These are phyloP conservation scores for Crithidia sp. DNA, from an alignment of 208 protist species.

Conservation along the genomic window DNA sequence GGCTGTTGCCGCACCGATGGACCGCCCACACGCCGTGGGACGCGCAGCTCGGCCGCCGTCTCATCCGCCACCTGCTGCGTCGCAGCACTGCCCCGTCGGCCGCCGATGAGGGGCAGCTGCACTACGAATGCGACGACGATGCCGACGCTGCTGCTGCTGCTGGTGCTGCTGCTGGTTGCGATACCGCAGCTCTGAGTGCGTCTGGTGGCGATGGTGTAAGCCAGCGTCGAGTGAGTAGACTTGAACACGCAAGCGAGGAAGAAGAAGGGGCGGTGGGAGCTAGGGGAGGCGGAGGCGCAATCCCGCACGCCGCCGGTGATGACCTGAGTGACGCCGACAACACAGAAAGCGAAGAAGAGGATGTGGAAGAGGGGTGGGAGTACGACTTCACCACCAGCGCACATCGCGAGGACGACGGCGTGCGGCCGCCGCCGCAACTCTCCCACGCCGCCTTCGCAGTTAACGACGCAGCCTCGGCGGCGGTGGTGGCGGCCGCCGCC, in stretches of 20 bases:
- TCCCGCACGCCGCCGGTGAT: too few species aligned
- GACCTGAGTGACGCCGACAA: neutral
- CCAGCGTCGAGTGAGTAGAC: too few species aligned
- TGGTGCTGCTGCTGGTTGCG: too few species aligned
- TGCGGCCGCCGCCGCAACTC: constrained; percentile 9
- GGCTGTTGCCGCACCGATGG: constrained; percentile 34
- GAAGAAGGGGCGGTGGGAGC: neutral
- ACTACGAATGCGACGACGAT: constrained; percentile 28
- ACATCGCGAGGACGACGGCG: constrained; percentile 29
- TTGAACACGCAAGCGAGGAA: neutral
- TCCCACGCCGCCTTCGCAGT: neutral
- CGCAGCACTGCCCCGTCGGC: constrained; percentile 5
- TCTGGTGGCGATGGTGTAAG: too few species aligned
- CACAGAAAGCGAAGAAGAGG: neutral
- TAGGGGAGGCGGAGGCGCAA: neutral
- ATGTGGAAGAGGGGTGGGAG: constrained; percentile 7
- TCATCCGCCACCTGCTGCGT: constrained; percentile 25
- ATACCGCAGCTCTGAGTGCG: too few species aligned
- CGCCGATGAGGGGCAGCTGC: constrained; percentile 25
- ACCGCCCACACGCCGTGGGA: constrained; percentile 35
- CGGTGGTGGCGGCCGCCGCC: constrained; percentile 13
- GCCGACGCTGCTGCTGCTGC: neutral
- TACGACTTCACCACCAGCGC: constrained; percentile 29
- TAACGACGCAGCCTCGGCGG: constrained; percentile 7
- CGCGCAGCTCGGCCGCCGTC: constrained; percentile 33